Evolutionary conservation across 2,329 filamentous ascomycete genomes (phyloP).

Genomic region (Alternaria tenuissima): DNA sequence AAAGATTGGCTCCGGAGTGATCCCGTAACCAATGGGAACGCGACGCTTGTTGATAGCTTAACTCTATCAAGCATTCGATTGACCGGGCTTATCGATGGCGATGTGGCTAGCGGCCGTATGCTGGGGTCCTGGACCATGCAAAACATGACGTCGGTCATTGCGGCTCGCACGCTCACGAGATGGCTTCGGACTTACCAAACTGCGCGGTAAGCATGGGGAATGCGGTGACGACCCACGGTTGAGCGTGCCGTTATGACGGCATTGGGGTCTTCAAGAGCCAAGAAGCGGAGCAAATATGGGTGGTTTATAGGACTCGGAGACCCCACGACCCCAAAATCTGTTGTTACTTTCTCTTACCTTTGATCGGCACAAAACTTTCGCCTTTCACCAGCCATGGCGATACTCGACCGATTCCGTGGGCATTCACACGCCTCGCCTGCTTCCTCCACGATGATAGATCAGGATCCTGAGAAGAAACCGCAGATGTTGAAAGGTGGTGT

Average conservation of each 20-base stretch:
- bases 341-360: background rate
- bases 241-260: slow-evolving; percentile 13
- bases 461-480: slow-evolving; percentile 41
- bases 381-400: slow-evolving; percentile 25
- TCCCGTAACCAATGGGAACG: slow-evolving; percentile 13
- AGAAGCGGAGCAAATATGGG: slow-evolving; percentile 10
- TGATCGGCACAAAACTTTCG: background rate
- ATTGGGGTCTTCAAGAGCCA: slow-evolving; percentile 1
- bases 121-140: background rate
- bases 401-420: slow-evolving; percentile 30
- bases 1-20: slow-evolving; percentile 6
- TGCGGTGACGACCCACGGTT: slow-evolving; percentile 1
- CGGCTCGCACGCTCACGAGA: background rate
- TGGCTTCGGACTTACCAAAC: background rate
- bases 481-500: slow-evolving; percentile 31
- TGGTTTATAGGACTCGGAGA: slow-evolving; percentile 11
- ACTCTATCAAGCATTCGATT: slow-evolving; percentile 14
- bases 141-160: slow-evolving; percentile 13
- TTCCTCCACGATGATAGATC: slow-evolving; percentile 29
- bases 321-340: slow-evolving; percentile 2
- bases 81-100: background rate
- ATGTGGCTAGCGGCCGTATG: slow-evolving; percentile 3
- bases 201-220: background rate
- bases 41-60: slow-evolving; percentile 7
- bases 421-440: slow-evolving; percentile 26